A percentile compares a stretch with the other conserved stretches of the same genome.
phyloP scores from a whole-genome alignment of 441 rosid species.

The Populus tomentosa region DNA sequence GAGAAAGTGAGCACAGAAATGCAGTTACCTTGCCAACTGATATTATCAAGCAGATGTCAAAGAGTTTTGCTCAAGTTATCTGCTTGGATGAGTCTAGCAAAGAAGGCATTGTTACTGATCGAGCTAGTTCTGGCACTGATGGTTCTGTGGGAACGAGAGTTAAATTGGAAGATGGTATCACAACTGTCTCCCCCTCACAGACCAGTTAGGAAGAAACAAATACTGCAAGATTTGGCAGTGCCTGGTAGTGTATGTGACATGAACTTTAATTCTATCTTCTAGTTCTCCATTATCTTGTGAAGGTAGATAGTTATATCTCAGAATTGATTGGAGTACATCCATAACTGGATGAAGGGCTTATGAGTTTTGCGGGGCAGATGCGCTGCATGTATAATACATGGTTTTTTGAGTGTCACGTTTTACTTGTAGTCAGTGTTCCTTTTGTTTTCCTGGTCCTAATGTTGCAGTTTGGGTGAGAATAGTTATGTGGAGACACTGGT shows the following conservation, averaged over 20 bases:
- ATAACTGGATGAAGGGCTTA: conserved; percentile 21
- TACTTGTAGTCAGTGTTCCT: conserved; percentile 24
- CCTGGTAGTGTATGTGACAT: conserved; percentile 14
- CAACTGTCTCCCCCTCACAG: too few species aligned
- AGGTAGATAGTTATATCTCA: conserved; percentile 30
- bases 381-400: conserved; percentile 45
- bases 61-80: conserved; percentile 39
- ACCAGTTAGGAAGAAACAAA: conserved; percentile 36
- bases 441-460: conserved; percentile 20
- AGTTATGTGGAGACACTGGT: conserved; percentile 28
- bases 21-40: conserved; percentile 16
- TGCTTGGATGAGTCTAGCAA: conserved; percentile 32
- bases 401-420: conserved; percentile 22
- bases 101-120: conserved; percentile 23
- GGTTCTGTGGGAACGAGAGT: conserved; percentile 24
- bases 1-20: conserved; percentile 46
- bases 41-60: conserved; percentile 41
- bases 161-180: conserved; percentile 27
- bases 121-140: conserved; percentile 26
- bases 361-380: conserved; percentile 25
- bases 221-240: conserved; percentile 5
- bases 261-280: conserved; percentile 2
- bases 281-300: conserved; percentile 24
- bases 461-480: conserved; percentile 23
- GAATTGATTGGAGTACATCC: conserved; percentile 14